A percentile compares a stretch with the other conserved stretches of the same genome.
phyloP scores from a whole-genome alignment of 176 grass and related monocot species.

The Oryza glaberrima region DNA sequence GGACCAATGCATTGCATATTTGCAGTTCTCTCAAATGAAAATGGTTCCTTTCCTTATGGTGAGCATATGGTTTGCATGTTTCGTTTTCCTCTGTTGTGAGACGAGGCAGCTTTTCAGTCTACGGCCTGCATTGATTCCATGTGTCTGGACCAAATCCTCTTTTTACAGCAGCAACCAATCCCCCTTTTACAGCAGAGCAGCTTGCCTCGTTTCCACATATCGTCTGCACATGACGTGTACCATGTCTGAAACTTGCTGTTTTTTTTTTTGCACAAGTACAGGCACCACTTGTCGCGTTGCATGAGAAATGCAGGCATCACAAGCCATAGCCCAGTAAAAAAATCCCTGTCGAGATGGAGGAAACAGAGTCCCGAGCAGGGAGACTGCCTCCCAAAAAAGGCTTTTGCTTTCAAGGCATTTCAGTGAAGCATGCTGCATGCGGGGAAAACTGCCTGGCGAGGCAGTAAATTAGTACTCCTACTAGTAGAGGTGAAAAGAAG shows the following conservation, averaged over 20 bases:
- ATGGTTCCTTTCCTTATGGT: too few relatives aligned
- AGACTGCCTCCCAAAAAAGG: not conserved
- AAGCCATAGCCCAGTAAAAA: not conserved
- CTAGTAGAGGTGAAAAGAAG: not conserved
- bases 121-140: slow-evolving; percentile 20
- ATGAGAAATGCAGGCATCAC: not conserved
- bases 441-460: not conserved
- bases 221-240: slow-evolving; percentile 15
- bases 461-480: not conserved
- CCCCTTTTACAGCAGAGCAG: not conserved
- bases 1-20: not conserved
- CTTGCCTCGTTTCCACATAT: slow-evolving; percentile 13
- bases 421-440: not conserved
- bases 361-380: not conserved
- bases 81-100: not conserved
- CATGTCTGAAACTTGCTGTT: slow-evolving; percentile 10
- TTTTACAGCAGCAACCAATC: not conserved
- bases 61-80: not conserved
- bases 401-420: not conserved
- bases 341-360: not conserved
- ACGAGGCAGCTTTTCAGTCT: not conserved
- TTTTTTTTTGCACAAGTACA: slow-evolving; percentile 27
- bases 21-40: not conserved
- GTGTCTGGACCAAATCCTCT: slow-evolving; percentile 7
- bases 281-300: not conserved